Conservation (phyloP, 2,329 filamentous ascomycete genomes). For the Bipolaris victoriae region DNA sequence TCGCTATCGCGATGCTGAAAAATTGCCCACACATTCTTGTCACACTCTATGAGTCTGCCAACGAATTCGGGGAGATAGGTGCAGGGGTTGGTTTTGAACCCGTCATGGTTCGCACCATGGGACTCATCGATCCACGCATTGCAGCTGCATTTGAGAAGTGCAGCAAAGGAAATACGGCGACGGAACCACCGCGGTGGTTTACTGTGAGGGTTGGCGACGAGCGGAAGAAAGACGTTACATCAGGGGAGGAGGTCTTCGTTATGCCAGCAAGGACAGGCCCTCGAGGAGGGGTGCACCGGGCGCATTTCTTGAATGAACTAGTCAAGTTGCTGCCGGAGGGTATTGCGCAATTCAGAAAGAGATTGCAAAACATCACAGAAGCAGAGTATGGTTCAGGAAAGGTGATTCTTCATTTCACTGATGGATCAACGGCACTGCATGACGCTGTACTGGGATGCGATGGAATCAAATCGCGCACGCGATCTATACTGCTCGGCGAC, state of each 20-base stretch:
- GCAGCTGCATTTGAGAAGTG: conserved; percentile 20
- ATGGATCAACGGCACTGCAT: conserved; percentile 54
- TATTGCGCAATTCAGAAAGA: conserved; percentile 52
- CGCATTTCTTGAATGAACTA: conserved; percentile 58
- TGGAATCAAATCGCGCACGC: conserved; percentile 65
- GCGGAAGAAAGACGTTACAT: conserved; percentile 26
- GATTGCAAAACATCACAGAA: conserved; percentile 32
- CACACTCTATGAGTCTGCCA: conserved; percentile 62
- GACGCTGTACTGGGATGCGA: conserved; percentile 66
- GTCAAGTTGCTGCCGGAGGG: conserved; percentile 55
- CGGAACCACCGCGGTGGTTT: conserved; percentile 31
- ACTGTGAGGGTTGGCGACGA: conserved; percentile 31
- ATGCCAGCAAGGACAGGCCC: conserved; percentile 34
- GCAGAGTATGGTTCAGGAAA: conserved; percentile 32
- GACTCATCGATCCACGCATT: conserved; percentile 49
- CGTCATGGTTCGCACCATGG: conserved; percentile 46
- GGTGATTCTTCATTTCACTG: conserved; percentile 50
- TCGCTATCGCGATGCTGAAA: conserved; percentile 59
- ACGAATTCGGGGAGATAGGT: conserved; percentile 62
- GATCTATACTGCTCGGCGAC: conserved; percentile 60
- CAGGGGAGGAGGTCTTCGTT: conserved; percentile 30
- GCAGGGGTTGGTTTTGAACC: conserved; percentile 60
- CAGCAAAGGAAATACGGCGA: conserved; percentile 14
- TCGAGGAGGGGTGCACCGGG: conserved; percentile 54
- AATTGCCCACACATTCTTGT: conserved; percentile 50